Base-by-base conservation (phyloP, 371 early-diverging fungal genomes). In the Synchytrium microbalum region DNA sequence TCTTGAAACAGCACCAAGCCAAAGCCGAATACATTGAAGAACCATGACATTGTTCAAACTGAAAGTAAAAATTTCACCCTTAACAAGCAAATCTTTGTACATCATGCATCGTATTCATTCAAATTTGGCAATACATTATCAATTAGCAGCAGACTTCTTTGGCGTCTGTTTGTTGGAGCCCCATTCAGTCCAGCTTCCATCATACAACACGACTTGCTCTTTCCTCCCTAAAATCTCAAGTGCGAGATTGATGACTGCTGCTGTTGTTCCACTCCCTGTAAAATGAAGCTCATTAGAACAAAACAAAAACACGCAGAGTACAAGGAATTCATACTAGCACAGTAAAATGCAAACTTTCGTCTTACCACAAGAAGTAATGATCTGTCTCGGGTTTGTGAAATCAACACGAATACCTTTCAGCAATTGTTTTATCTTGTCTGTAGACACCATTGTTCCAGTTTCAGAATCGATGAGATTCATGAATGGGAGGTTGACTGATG, bases 401-500 rank as follows among this genome's bases (percentile, higher is more conserved):
- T 56, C 56, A 29, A 56, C 29, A 13, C 56, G 24, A 13, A 26
- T 10, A 24, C 24, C 29, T 24, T 24, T 8, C 24, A 56, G 29
- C 13, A 26, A 10, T 24, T 56, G 26, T 56, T 29, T 24, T 8
- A 56, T 24, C 13, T 56, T 56, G 13, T 56, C 56, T 24, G 29
- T 5, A 5, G 56, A 24, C 13, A 56, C 5, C 29, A 56, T 24
- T 56, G 5, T 13, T 10, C 29, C 29, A 26, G 56, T 56, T 24
- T 24, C 29, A 13, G 8, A 24, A 56, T 56, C 56, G 29, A 29
- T 13, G 13, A 56, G 29, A 13, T 56, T 29, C 56, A 56, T 56
- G 56, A 56, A 56, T 26, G 56, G 56, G 5, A 56, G 13, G 24
- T 56, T 56, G 5, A 56, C 24, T 56, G 56, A 56, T 56, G 26